phyloP scores from a whole-genome alignment of 352 stramenopile species.

The Globisporangium sylvaticum region DNA sequence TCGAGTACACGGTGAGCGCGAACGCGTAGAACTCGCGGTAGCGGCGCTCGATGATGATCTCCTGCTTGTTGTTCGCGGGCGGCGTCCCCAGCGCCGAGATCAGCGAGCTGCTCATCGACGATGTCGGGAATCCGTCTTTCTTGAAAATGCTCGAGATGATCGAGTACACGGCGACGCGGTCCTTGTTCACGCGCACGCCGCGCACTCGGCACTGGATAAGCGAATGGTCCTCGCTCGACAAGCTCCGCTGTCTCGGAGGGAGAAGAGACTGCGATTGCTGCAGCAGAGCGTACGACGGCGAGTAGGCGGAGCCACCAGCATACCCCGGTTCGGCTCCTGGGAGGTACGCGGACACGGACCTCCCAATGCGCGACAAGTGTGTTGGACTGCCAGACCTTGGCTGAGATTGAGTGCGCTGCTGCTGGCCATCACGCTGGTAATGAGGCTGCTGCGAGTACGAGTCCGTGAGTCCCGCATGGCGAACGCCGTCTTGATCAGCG shows the following conservation, averaged over 20 bases:
- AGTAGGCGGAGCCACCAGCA: neutral
- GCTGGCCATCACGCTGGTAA: neutral
- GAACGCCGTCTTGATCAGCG: constrained; percentile 1
- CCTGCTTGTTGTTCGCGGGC: constrained; percentile 7
- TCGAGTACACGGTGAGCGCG: constrained; percentile 49
- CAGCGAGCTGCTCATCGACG: constrained; percentile 8
- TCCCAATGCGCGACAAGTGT: constrained; percentile 11
- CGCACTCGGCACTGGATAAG: constrained; percentile 47
- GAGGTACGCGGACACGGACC: constrained; percentile 9
- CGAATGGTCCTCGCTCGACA: neutral
- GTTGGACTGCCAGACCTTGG: neutral
- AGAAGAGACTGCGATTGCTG: neutral
- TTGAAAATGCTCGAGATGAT: constrained; percentile 43
- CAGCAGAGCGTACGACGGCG: neutral
- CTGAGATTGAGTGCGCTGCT: neutral
- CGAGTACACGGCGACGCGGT: constrained; percentile 53
- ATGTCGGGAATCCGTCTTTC: neutral
- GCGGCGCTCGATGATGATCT: constrained; percentile 56
- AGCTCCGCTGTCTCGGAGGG: neutral
- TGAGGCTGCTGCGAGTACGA: neutral
- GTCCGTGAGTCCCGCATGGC: neutral
- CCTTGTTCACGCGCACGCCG: constrained; percentile 46
- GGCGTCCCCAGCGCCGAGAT: constrained; percentile 2
- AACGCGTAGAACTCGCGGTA: constrained; percentile 82
- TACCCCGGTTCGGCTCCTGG: neutral